These are phyloP conservation scores for Pseudozyma tsukubaensis DNA, from an alignment of 1,284 basidiomycete species.

Conservation along the genomic window DNA sequence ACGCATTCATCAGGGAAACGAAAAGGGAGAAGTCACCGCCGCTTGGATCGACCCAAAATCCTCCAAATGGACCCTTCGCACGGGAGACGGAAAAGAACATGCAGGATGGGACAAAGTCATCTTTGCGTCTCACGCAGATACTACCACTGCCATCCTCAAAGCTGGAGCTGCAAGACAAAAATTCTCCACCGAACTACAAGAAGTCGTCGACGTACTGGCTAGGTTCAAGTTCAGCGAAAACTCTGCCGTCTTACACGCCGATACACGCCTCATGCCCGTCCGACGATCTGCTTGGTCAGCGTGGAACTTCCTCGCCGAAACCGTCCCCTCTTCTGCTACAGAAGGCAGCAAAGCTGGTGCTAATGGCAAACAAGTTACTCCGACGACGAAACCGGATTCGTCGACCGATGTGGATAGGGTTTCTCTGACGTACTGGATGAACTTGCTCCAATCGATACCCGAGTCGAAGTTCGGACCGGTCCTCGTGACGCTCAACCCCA, in stretches of 20 bases:
- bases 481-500: slow-evolving; percentile 80
- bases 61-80: neutral
- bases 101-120: slow-evolving; percentile 76
- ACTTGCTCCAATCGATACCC: slow-evolving; percentile 79
- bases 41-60: slow-evolving; percentile 66
- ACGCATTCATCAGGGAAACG: slow-evolving; percentile 28
- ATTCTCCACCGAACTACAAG: slow-evolving; percentile 68
- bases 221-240: slow-evolving; percentile 76
- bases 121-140: slow-evolving; percentile 81
- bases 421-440: slow-evolving; percentile 77
- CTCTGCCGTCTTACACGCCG: slow-evolving; percentile 78
- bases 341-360: slow-evolving; percentile 1
- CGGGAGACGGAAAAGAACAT: slow-evolving; percentile 67
- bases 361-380: slow-evolving; percentile 21
- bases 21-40: slow-evolving; percentile 24
- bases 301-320: slow-evolving; percentile 63
- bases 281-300: slow-evolving; percentile 52
- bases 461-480: slow-evolving; percentile 76
- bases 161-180: slow-evolving; percentile 50
- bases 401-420: slow-evolving; percentile 50
- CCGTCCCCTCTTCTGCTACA: slow-evolving; percentile 9
- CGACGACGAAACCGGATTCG: neutral
- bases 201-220: slow-evolving; percentile 71
- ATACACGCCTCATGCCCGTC: slow-evolving; percentile 53
- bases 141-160: slow-evolving; percentile 74